phyloP scores from a whole-genome alignment of 441 rosid genomes.

The Flueggea neowawraea region DNA sequence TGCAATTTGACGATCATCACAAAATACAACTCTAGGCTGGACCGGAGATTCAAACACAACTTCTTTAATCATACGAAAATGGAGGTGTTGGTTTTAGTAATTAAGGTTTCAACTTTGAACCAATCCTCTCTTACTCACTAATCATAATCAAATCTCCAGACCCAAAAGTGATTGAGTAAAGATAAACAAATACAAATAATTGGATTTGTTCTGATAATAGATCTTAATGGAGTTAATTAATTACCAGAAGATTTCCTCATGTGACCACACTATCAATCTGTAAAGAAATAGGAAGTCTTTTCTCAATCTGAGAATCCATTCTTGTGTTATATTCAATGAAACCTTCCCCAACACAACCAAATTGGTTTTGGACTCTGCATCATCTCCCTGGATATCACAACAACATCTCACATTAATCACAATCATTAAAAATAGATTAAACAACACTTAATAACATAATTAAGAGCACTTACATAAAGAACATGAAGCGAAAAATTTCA shows the following conservation, averaged over 20 bases:
- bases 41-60: too few relatives aligned
- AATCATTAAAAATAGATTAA: neutral
- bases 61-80: too few relatives aligned
- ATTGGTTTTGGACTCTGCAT: slow-evolving; percentile 17
- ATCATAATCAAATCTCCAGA: too few relatives aligned
- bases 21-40: too few relatives aligned
- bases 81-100: too few relatives aligned
- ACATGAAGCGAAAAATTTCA: slow-evolving; percentile 35
- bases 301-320: slow-evolving; percentile 19
- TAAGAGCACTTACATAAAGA: slow-evolving; percentile 23
- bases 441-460: neutral
- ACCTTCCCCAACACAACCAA: slow-evolving; percentile 23
- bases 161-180: too few relatives aligned
- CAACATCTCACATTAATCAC: neutral
- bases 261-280: slow-evolving; percentile 16
- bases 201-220: too few relatives aligned
- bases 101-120: too few relatives aligned
- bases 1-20: too few relatives aligned
- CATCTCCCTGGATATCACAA: slow-evolving; percentile 22
- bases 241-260: slow-evolving; percentile 32
- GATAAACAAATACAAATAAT: too few relatives aligned
- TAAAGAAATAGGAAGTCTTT: slow-evolving; percentile 30
- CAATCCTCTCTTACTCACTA: too few relatives aligned
- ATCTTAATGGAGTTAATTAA: too few relatives aligned
- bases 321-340: slow-evolving; percentile 26